A percentile compares a stretch with the other conserved stretches of the same genome.
Evolutionary conservation across 257 asterid species (phyloP).

Genomic region (Nicotiana attenuata): DNA sequence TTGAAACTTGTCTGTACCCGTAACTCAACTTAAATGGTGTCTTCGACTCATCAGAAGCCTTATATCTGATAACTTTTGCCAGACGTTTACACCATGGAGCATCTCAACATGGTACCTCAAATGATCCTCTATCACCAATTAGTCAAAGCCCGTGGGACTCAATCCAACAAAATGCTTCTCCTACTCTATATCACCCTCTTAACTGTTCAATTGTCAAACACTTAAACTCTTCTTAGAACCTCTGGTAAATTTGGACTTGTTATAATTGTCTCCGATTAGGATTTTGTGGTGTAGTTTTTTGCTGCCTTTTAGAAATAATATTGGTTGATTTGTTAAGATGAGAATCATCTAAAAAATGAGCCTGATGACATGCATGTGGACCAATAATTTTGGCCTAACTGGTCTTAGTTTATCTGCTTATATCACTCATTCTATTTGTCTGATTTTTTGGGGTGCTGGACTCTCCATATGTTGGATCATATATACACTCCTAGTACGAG

Average conservation of each 20-base stretch:
- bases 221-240: background rate
- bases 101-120: background rate
- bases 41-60: background rate
- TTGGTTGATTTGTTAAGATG: background rate
- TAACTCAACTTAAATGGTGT: background rate
- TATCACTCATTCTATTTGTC: background rate
- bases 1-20: background rate
- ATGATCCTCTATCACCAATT: background rate
- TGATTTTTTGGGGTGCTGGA: background rate
- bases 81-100: background rate
- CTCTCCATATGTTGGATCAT: background rate
- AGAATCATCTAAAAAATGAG: background rate
- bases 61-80: background rate
- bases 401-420: constrained; percentile 4
- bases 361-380: background rate
- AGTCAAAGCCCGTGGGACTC: background rate
- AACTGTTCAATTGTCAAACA: background rate
- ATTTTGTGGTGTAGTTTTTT: background rate
- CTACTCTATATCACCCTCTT: background rate
- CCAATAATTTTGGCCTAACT: background rate
- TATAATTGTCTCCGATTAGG: background rate
- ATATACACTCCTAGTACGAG: background rate
- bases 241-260: background rate
- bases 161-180: background rate
- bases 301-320: background rate